These are phyloP conservation scores for Colletotrichum cuscutae DNA, from an alignment of 2,329 filamentous ascomycete species.

Conservation along the genomic window DNA sequence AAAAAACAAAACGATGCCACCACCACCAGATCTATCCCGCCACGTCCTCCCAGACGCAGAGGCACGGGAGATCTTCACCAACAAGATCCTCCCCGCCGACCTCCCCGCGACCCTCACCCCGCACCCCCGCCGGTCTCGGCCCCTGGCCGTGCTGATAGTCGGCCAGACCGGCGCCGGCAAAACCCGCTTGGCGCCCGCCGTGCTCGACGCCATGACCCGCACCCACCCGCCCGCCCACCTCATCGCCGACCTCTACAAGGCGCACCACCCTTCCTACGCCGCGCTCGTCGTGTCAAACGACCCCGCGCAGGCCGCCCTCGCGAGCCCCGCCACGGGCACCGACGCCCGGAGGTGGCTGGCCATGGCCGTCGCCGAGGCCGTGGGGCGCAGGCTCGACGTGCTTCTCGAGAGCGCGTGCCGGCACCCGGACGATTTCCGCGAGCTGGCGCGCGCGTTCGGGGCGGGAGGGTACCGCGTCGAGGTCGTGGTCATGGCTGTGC, in stretches of 20 bases:
- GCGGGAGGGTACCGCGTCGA: constrained; percentile 48
- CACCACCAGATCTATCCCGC: constrained; percentile 42
- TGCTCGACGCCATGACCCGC: constrained; percentile 45
- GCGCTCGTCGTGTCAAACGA: constrained; percentile 41
- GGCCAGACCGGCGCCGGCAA: constrained; percentile 63
- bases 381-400: constrained; percentile 45
- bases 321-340: constrained; percentile 44
- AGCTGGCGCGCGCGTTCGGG: constrained; percentile 48
- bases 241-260: constrained; percentile 61
- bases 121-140: constrained; percentile 34
- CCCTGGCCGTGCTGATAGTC: constrained; percentile 54
- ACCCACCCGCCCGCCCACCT: constrained; percentile 48
- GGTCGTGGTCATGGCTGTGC: constrained; percentile 55
- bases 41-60: constrained; percentile 45
- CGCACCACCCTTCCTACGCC: constrained; percentile 55
- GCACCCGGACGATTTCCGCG: constrained; percentile 52
- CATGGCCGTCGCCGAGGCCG: constrained; percentile 49
- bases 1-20: constrained; percentile 19
- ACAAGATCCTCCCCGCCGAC: constrained; percentile 46
- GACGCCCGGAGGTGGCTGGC: constrained; percentile 58
- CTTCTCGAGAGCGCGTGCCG: constrained; percentile 58
- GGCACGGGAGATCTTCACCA: constrained; percentile 44
- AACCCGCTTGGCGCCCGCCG: constrained; percentile 52
- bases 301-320: constrained; percentile 45
- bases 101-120: constrained; percentile 38